phyloP scores from a whole-genome alignment of 2,329 filamentous ascomycete genomes.

The Bipolaris zeicola region DNA sequence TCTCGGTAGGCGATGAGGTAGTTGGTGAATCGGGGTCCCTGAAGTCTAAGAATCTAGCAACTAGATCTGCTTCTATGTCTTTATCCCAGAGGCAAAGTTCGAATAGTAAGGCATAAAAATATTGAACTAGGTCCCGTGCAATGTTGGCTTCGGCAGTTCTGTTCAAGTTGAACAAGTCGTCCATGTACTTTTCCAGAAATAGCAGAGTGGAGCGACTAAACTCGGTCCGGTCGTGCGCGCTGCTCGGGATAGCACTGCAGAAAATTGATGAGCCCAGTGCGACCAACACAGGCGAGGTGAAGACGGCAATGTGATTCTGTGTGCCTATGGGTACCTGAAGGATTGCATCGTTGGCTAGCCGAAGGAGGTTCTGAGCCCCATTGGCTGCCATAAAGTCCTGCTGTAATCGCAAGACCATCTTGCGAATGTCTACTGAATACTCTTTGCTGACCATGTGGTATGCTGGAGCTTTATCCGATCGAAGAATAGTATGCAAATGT shows the following conservation, averaged over 20 bases:
- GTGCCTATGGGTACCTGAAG: constrained; percentile 21
- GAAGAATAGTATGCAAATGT: constrained; percentile 30
- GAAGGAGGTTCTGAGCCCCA: constrained; percentile 35
- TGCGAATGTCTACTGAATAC: constrained; percentile 27
- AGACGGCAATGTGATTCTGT: constrained; percentile 27
- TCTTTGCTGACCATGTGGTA: constrained; percentile 40
- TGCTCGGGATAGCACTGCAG: constrained; percentile 11
- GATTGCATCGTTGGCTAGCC: constrained; percentile 28
- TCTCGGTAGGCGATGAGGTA: constrained; percentile 13
- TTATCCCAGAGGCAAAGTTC: constrained; percentile 39
- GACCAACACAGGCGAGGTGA: constrained; percentile 25
- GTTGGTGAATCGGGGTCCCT: constrained; percentile 32
- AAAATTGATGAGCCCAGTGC: constrained; percentile 32
- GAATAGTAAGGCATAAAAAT: constrained; percentile 28
- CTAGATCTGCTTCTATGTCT: constrained; percentile 30
- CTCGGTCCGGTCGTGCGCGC: constrained; percentile 22
- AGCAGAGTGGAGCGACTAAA: constrained; percentile 28
- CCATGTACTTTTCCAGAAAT: constrained; percentile 38
- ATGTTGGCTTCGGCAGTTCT: constrained; percentile 33
- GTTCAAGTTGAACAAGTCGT: constrained; percentile 35
- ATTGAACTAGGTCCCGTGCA: constrained; percentile 33
- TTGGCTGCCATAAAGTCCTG: constrained; percentile 31
- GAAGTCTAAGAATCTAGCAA: constrained; percentile 33
- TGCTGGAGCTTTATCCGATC: constrained; percentile 27
- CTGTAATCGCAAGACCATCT: constrained; percentile 28